These are phyloP conservation scores for Vanrija sp. DNA, from an alignment of 1,284 basidiomycete genomes.

Conservation along the genomic window DNA sequence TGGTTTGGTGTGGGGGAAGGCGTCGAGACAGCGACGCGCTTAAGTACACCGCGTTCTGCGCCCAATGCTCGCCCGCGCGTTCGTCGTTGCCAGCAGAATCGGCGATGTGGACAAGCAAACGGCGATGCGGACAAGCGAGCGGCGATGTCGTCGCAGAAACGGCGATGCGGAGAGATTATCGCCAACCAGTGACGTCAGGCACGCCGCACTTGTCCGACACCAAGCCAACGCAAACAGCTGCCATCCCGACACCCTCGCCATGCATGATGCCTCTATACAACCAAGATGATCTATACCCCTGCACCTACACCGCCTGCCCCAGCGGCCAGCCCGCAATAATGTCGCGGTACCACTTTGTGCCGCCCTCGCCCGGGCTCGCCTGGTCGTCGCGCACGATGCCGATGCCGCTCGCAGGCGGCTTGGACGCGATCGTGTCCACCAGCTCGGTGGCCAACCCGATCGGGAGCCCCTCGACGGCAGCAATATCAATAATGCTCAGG, in stretches of 20 bases:
- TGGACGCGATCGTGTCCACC: conserved; percentile 53
- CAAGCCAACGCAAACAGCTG: no score
- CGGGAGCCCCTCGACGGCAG: conserved; percentile 63
- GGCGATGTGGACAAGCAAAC: no score
- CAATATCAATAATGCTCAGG: conserved; percentile 57
- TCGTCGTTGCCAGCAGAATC: no score
- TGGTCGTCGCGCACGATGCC: conserved; percentile 72
- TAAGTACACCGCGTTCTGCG: no score
- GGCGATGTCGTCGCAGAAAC: no score
- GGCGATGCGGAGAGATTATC: no score
- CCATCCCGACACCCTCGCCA: neutral
- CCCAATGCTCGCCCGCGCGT: no score
- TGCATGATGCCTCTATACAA: neutral
- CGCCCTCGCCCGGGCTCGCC: conserved; percentile 52
- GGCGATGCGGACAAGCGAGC: no score
- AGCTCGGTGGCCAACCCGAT: conserved; percentile 70
- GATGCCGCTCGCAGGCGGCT: neutral
- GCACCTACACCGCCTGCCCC: neutral
- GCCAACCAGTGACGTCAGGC: no score
- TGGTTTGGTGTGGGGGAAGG: neutral
- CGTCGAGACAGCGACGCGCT: no score
- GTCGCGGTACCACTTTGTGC: conserved; percentile 66
- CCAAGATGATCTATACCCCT: no score
- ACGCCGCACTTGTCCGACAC: no score
- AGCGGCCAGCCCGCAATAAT: conserved; percentile 56